Conservation (phyloP, 495 filamentous ascomycete genomes). For the Trichoderma gamsii region DNA sequence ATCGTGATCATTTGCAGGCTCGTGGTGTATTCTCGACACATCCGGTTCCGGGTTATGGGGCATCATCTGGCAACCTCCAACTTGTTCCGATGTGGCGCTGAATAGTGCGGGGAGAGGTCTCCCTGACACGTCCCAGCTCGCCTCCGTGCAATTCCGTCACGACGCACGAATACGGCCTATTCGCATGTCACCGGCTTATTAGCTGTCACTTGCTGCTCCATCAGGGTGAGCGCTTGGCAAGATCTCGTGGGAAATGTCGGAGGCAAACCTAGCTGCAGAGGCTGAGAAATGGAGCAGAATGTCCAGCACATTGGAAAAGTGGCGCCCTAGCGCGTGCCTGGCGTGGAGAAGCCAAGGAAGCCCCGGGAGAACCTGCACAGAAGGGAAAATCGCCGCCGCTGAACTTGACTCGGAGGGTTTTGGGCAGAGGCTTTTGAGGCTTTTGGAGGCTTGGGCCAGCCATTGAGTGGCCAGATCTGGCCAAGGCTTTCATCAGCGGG, state of each 20-base stretch:
- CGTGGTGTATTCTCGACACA: neutral
- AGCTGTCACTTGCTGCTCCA: neutral
- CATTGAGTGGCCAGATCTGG: neutral
- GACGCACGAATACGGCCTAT: neutral
- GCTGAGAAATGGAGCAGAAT: neutral
- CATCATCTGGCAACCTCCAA: neutral
- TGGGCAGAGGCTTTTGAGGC: neutral
- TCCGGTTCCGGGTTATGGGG: neutral
- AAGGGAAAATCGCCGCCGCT: constrained; percentile 8
- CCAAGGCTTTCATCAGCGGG: constrained; percentile 7
- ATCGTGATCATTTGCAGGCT: neutral
- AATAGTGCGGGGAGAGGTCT: neutral
- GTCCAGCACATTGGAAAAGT: neutral
- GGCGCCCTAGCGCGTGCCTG: constrained; percentile 1
- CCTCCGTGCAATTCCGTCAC: neutral
- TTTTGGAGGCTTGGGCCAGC: constrained; percentile 5
- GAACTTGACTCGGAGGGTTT: neutral
- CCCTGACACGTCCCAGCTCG: neutral
- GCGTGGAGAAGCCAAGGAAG: constrained; percentile 10
- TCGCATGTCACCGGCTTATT: neutral
- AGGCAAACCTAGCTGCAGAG: neutral
- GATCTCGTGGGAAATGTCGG: constrained; percentile 10
- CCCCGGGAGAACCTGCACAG: neutral
- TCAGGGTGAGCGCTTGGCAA: constrained; percentile 1
- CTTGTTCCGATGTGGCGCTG: constrained; percentile 6